phyloP scores from a whole-genome alignment of 2,329 filamentous ascomycete species.

The Alternaria angustiovoidea region DNA sequence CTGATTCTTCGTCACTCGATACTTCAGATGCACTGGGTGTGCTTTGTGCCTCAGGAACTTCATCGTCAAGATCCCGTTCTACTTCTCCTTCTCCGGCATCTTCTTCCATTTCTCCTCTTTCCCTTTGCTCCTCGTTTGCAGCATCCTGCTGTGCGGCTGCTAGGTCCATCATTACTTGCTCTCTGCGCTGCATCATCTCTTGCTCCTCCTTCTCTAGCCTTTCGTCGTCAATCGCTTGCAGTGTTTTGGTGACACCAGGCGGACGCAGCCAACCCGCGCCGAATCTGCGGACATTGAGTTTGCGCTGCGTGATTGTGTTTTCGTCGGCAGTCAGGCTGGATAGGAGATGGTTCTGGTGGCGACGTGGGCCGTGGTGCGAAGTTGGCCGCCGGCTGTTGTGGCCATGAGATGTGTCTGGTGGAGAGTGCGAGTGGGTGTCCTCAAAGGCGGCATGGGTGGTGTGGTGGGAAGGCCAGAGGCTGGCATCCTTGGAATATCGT shows the following conservation, averaged over 20 bases:
- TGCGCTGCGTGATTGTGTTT: constrained; percentile 75
- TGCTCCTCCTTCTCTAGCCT: constrained; percentile 87
- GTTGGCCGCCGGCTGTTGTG: constrained; percentile 27
- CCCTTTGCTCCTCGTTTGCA: constrained; percentile 50
- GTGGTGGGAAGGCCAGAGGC: constrained; percentile 42
- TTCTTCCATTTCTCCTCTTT: constrained; percentile 52
- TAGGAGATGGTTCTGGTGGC: constrained; percentile 56
- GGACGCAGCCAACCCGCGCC: constrained; percentile 91
- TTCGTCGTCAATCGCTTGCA: constrained; percentile 90
- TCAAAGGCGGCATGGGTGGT: constrained; percentile 28
- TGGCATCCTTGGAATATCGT: constrained; percentile 34
- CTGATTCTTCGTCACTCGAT: constrained; percentile 25
- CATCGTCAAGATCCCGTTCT: constrained; percentile 53
- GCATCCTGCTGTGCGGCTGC: constrained; percentile 64
- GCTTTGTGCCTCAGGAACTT: constrained; percentile 49
- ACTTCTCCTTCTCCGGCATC: constrained; percentile 28
- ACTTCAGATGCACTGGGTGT: constrained; percentile 48
- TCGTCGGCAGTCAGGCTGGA: constrained; percentile 79
- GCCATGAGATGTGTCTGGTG: constrained; percentile 25
- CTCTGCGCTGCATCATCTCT: constrained; percentile 74
- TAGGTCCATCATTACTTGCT: constrained; percentile 76
- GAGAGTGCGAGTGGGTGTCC: constrained; percentile 28
- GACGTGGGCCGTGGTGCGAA: constrained; percentile 28
- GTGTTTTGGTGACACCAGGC: constrained; percentile 85
- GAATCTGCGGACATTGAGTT: constrained; percentile 83